phyloP scores from a whole-genome alignment of 208 protist species.

The Herpetomonas samuelpessoai region DNA sequence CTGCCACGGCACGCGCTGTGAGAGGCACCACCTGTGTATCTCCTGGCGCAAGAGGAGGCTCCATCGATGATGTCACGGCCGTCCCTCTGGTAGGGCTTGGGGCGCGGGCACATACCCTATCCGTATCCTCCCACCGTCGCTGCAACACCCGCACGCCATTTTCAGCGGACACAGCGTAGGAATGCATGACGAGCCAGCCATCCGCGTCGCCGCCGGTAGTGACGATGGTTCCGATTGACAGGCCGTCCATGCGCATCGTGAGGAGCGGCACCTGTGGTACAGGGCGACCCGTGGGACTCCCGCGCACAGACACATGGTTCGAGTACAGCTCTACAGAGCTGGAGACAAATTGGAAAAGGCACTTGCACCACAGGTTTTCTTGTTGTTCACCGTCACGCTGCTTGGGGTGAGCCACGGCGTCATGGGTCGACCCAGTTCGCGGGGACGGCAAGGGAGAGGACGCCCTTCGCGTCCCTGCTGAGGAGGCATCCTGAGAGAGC shows the following conservation, averaged over 20 bases:
- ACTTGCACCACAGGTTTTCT: not conserved
- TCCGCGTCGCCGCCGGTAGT: not conserved
- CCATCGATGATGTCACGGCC: not conserved
- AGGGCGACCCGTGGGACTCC: too few species aligned
- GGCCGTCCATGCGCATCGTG: not conserved
- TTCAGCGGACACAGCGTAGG: not conserved
- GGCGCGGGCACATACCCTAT: too few species aligned
- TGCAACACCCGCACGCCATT: not conserved
- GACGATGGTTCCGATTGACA: not conserved
- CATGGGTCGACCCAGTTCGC: too few species aligned
- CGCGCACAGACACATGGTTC: not conserved
- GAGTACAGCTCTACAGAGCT: not conserved
- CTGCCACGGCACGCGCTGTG: not conserved
- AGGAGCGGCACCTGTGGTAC: not conserved
- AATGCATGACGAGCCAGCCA: not conserved
- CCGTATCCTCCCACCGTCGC: not conserved
- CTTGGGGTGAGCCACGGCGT: too few species aligned
- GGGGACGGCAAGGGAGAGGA: too few species aligned
- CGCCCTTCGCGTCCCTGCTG: not conserved
- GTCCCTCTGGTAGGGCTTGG: too few species aligned
- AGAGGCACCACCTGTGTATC: not conserved
- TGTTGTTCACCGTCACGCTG: not conserved
- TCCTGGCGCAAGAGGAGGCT: too few species aligned
- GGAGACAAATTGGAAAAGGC: slow-evolving; percentile 3
- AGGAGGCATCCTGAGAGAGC: slow-evolving; percentile 5